These are phyloP conservation scores for Exutisphaerella laricina DNA, from an alignment of 2,329 filamentous ascomycete species.

Conservation along the genomic window DNA sequence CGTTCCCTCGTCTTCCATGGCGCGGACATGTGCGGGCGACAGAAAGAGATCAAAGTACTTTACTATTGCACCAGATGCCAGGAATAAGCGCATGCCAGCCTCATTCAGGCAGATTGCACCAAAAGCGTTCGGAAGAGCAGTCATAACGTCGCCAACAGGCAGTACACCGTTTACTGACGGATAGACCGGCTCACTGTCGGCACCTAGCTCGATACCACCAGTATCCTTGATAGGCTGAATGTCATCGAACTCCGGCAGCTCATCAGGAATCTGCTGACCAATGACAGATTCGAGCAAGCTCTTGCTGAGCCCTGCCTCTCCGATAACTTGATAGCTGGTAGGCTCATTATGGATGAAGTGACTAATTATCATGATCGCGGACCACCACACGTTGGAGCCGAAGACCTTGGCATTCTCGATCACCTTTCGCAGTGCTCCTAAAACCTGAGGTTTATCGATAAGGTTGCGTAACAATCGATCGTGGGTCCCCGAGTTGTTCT, in stretches of 20 bases:
- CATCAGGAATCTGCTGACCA: constrained; percentile 21
- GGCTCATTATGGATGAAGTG: constrained; percentile 99
- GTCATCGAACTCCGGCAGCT: constrained; percentile 23
- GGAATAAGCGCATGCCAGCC: constrained; percentile 79
- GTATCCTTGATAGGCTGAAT: constrained; percentile 12
- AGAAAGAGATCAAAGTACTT: constrained; percentile 96
- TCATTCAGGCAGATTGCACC: constrained; percentile 92
- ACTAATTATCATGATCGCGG: constrained; percentile 82
- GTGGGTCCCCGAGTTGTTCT: constrained; percentile 73
- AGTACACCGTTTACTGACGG: constrained; percentile 57
- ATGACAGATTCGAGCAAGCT: constrained; percentile 79
- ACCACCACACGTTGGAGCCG: constrained; percentile 93
- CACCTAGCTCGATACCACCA: constrained; percentile 9
- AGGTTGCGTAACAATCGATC: constrained; percentile 87
- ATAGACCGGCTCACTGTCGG: constrained; percentile 23
- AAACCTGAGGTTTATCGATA: constrained; percentile 83
- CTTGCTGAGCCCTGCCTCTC: constrained; percentile 84
- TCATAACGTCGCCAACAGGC: constrained; percentile 82
- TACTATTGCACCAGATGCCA: constrained; percentile 72
- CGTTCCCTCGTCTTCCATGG: constrained; percentile 63
- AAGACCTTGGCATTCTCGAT: constrained; percentile 74
- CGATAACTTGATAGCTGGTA: constrained; percentile 92
- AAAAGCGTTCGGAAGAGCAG: constrained; percentile 77
- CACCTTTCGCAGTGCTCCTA: constrained; percentile 72
- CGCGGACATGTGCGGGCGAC: constrained; percentile 79